Percentiles rank a stretch among this genome's conserved stretches.
Evolutionary conservation across 1,284 basidiomycete genomes (phyloP).

Genomic region (Naganishia cerealis): DNA sequence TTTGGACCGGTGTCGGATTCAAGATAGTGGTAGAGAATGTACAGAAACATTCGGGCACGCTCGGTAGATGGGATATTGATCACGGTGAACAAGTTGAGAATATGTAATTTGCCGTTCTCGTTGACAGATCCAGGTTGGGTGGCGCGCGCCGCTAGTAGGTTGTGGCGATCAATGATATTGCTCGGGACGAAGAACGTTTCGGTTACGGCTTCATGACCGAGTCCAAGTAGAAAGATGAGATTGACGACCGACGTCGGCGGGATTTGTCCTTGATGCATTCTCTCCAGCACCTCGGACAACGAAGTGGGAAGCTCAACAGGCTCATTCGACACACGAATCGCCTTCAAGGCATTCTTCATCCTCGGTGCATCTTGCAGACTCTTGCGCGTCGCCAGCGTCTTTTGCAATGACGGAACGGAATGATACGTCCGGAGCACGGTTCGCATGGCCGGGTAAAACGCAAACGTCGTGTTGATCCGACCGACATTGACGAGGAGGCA

Average conservation of each 20-base stretch:
- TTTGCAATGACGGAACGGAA: slow-evolving; percentile 75
- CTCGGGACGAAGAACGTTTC: slow-evolving; percentile 1
- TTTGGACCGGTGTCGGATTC: slow-evolving; percentile 56
- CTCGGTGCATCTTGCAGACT: slow-evolving; percentile 79
- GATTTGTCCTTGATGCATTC: not conserved
- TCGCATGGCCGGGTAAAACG: slow-evolving; percentile 67
- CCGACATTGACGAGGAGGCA: slow-evolving; percentile 85
- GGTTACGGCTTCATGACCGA: slow-evolving; percentile 20
- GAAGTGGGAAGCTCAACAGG: slow-evolving; percentile 65
- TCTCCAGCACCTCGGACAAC: slow-evolving; percentile 65
- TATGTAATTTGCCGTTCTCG: slow-evolving; percentile 69
- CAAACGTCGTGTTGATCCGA: slow-evolving; percentile 91
- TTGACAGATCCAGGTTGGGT: slow-evolving; percentile 76
- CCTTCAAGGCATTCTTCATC: slow-evolving; percentile 73
- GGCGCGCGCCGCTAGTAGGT: slow-evolving; percentile 60
- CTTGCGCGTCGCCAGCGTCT: slow-evolving; percentile 61
- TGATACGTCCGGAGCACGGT: slow-evolving; percentile 78
- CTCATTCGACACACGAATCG: slow-evolving; percentile 72
- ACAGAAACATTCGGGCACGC: slow-evolving; percentile 73
- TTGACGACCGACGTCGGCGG: slow-evolving; percentile 51
- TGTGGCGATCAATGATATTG: slow-evolving; percentile 49
- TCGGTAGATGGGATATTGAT: slow-evolving; percentile 67
- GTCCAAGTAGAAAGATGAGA: slow-evolving; percentile 29
- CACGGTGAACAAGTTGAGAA: slow-evolving; percentile 74
- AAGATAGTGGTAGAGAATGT: slow-evolving; percentile 70